Conservation (phyloP, 345 rosid genomes). For the Euphorbia tirucalli region DNA sequence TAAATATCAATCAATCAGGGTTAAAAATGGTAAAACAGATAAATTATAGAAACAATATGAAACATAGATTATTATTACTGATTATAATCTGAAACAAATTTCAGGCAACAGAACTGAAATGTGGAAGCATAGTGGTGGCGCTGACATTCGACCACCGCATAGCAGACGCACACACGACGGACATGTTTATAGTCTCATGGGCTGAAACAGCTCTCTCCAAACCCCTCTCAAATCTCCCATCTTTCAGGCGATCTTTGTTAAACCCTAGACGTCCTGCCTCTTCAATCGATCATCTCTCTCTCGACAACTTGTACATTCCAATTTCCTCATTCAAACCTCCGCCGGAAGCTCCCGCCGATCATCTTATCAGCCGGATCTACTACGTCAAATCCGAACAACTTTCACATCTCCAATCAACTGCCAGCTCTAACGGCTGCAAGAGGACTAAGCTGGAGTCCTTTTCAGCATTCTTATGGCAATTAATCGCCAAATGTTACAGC, state of each 20-base stretch:
- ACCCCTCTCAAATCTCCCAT: slow-evolving; percentile 48
- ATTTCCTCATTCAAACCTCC: slow-evolving; percentile 46
- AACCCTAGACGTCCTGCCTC: slow-evolving; percentile 47
- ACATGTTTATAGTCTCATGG: slow-evolving; percentile 78
- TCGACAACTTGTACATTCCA: slow-evolving; percentile 50
- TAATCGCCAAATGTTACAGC: slow-evolving; percentile 38
- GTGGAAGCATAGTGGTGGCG: slow-evolving; percentile 67
- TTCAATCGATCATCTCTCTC: slow-evolving; percentile 33
- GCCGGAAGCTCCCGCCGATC: slow-evolving; percentile 5
- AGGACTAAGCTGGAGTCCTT: slow-evolving; percentile 67
- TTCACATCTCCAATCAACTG: slow-evolving; percentile 38
- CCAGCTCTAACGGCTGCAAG: slow-evolving; percentile 33
- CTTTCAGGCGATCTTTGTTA: slow-evolving; percentile 55
- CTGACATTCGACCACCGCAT: slow-evolving; percentile 76
- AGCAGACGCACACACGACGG: slow-evolving; percentile 69
- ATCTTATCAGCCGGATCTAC: slow-evolving; percentile 56
- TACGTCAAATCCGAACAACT: slow-evolving; percentile 38
- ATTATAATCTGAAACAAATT: neutral
- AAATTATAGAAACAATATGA: too few relatives aligned
- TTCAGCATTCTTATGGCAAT: slow-evolving; percentile 67
- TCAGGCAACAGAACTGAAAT: slow-evolving; percentile 63
- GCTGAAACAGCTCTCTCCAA: slow-evolving; percentile 49
- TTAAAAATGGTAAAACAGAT: too few relatives aligned
- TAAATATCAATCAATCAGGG: too few relatives aligned
- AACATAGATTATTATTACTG: too few relatives aligned